Percentiles rank a stretch among this genome's conserved stretches.
phyloP scores from a whole-genome alignment of 208 protist species.

The Spongospora subterranea region DNA sequence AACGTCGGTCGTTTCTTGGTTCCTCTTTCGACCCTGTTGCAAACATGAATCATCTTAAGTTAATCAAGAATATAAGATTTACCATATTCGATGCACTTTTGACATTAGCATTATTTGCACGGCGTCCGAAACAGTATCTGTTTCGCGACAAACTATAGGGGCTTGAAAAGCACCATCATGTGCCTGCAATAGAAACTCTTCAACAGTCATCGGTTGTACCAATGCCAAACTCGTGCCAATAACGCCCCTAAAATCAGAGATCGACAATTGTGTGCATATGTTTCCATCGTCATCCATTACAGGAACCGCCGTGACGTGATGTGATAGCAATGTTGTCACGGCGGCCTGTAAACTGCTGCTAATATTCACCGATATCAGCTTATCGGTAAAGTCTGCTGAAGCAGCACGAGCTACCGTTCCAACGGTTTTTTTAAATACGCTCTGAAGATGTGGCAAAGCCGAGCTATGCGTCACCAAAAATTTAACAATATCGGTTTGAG shows the following conservation, averaged over 20 bases:
- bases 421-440: background rate
- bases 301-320: background rate
- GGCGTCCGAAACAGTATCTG: background rate
- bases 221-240: background rate
- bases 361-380: background rate
- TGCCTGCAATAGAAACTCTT: background rate
- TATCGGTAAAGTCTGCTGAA: background rate
- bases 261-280: background rate
- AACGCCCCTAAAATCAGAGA: slow-evolving; percentile 25
- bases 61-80: background rate
- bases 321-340: background rate
- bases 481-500: slow-evolving; percentile 20
- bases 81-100: slow-evolving; percentile 25
- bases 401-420: background rate
- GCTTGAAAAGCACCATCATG: background rate
- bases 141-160: slow-evolving; percentile 31
- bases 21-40: background rate
- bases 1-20: background rate
- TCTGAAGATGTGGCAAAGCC: slow-evolving; percentile 9
- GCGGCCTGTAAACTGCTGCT: background rate
- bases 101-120: slow-evolving; percentile 16
- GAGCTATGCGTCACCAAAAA: background rate
- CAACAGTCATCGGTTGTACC: background rate
- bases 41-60: background rate
- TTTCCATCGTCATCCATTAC: background rate